Base-by-base conservation (phyloP, 2,329 filamentous ascomycete genomes). In the Helminthosporium solani region DNA sequence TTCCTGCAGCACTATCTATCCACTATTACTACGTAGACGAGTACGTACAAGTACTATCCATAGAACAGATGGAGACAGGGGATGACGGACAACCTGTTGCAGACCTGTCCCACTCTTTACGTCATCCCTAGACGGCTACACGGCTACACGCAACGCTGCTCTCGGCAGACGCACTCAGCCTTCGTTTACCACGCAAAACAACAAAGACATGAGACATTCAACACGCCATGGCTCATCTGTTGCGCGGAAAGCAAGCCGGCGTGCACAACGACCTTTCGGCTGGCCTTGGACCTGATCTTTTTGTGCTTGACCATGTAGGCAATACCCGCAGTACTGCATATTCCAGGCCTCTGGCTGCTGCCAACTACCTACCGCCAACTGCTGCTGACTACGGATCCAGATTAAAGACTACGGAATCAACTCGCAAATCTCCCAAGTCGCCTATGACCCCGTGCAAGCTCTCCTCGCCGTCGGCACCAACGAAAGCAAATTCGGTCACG, bases 381-480 rank as follows among this genome's bases (percentile, higher is more conserved):
- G 27, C 15, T 28, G 30, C 38, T 28, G 47, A 20, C 12, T n/a
- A 25, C 31, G 16, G 5, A 31, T 39, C 25, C 52, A 68, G 65
- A 62, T 68, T 45, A 60, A 58, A 49, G 65, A 66, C 53, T 68
- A 61, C 47, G 63, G 91, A 50, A 85, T 96, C 70, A 77, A 76
- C 57, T 73, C 69, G 19, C 81, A 81, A 58, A 77, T 80, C 60
- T 90, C 88, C 60, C 87, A 87, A 54, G 75, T 97, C 54, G 87
- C 90, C 50, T 97, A 95, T 74, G 91, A 97, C 57, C 91, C 94
- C 1, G 80, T 96, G 11, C 94, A 99, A 68, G 96, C 91, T 21
- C 83, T 99, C 46, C 79, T 99, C 41, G 94, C 94, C 33, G 83
- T 97, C 53, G 94, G 90, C 49, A 99, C 94, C 33, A 88, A 84